phyloP scores from a whole-genome alignment of 306 rosid species.

The Psophocarpus tetragonolobus region DNA sequence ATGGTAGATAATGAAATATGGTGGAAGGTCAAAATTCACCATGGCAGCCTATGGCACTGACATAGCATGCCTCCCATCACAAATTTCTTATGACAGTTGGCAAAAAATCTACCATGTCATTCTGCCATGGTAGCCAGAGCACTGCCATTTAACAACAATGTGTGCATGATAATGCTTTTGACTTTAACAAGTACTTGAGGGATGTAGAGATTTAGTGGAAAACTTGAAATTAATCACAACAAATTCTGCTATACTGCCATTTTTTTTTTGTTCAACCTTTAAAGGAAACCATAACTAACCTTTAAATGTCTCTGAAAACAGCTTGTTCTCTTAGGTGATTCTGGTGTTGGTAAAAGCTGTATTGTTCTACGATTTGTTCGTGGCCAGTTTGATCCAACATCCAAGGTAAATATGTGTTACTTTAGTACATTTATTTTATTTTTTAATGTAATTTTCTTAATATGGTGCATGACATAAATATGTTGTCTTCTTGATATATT shows the following conservation, averaged over 20 bases:
- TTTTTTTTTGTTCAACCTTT: conserved; percentile 25
- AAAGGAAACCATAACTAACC: conserved; percentile 27
- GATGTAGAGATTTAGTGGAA: not conserved
- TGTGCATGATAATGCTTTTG: not conserved
- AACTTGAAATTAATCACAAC: not conserved
- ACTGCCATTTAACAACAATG: no score
- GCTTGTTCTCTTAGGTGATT: conserved; percentile 98
- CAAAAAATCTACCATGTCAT: no score
- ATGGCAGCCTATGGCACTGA: no score
- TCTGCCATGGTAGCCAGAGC: no score
- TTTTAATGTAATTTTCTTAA: conserved; percentile 1
- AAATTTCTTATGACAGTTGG: no score
- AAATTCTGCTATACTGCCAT: not conserved
- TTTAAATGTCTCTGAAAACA: conserved; percentile 45
- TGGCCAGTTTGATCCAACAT: conserved; percentile 97
- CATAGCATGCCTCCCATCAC: no score
- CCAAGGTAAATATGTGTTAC: conserved; percentile 71
- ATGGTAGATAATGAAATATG: no score
- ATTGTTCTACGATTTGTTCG: conserved; percentile 99
- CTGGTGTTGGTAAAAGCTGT: conserved; percentile 99
- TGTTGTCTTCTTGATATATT: conserved; percentile 9
- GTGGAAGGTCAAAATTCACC: no score
- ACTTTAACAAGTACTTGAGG: not conserved
- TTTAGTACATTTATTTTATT: not conserved
- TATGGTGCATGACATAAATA: not conserved